Percentiles rank a stretch among this genome's conserved stretches.
phyloP scores from a whole-genome alignment of 2,329 filamentous ascomycete genomes.

The Calonectria pauciramosa region DNA sequence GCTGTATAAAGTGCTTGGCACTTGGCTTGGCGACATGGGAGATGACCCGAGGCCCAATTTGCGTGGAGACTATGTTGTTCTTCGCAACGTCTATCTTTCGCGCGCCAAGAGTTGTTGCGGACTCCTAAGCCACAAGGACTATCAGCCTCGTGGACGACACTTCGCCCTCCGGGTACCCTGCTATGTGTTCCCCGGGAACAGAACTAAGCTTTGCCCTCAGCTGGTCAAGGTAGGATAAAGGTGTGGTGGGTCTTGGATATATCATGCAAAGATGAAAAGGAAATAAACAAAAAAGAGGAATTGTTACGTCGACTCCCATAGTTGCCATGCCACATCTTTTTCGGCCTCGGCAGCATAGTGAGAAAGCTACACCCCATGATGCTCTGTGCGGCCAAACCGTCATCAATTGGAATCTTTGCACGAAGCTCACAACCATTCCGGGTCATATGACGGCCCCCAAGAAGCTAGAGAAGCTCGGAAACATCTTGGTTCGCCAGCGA shows the following conservation, averaged over 20 bases:
- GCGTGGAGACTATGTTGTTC: not conserved
- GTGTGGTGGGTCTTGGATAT: not conserved
- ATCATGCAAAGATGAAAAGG: not conserved
- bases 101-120: not conserved
- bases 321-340: not conserved
- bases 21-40: not conserved
- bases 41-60: not conserved
- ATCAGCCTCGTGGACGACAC: not conserved
- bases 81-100: not conserved
- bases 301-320: not conserved
- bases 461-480: not conserved
- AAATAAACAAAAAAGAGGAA: no score
- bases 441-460: slow-evolving; percentile 5
- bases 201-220: not conserved
- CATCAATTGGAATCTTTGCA: not conserved
- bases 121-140: not conserved
- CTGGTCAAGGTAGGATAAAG: not conserved
- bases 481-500: not conserved
- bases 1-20: not conserved
- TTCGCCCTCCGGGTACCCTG: not conserved
- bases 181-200: not conserved
- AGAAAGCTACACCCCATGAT: not conserved
- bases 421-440: not conserved
- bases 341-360: not conserved
- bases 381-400: not conserved